Evolutionary conservation across 805 yeast genomes (phyloP).

Genomic region (Ogataea henricii): DNA sequence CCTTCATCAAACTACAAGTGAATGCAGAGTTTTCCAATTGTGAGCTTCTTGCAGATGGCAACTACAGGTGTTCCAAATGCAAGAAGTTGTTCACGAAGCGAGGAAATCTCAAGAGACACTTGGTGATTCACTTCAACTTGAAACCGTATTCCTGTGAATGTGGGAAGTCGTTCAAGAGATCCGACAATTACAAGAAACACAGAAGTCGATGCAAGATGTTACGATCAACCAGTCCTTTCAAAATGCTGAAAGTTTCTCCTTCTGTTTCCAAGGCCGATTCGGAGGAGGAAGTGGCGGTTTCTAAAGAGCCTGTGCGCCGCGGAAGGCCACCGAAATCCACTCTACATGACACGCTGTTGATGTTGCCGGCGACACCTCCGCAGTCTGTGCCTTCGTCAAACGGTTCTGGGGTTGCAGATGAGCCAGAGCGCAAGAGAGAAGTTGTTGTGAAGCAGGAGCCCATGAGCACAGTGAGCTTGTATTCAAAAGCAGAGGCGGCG

Average conservation of each 20-base stretch:
- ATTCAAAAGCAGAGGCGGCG: background rate
- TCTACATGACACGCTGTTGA: constrained; percentile 1
- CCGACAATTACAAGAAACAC: constrained; percentile 30
- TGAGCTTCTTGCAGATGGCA: constrained; percentile 20
- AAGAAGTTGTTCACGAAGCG: constrained; percentile 26
- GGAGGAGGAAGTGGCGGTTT: background rate
- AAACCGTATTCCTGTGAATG: constrained; percentile 28
- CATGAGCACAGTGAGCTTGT: background rate
- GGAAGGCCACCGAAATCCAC: constrained; percentile 9
- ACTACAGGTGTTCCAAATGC: constrained; percentile 25
- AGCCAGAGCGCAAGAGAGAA: no score
- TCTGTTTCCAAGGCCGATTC: background rate
- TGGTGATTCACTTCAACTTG: constrained; percentile 27
- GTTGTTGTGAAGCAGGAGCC: background rate
- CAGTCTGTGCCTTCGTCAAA: constrained; percentile 4
- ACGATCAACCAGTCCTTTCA: background rate
- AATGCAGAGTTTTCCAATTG: constrained; percentile 25
- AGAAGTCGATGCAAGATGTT: constrained; percentile 20
- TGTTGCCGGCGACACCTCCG: constrained; percentile 4
- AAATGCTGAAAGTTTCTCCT: background rate
- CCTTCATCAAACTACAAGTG: constrained; percentile 20
- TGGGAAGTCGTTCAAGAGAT: constrained; percentile 28
- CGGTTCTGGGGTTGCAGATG: background rate
- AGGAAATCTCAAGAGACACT: constrained; percentile 29
- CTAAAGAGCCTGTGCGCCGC: constrained; percentile 3